These are phyloP conservation scores for Euphorbia pulcherrima DNA, from an alignment of 345 rosid species.

Conservation along the genomic window DNA sequence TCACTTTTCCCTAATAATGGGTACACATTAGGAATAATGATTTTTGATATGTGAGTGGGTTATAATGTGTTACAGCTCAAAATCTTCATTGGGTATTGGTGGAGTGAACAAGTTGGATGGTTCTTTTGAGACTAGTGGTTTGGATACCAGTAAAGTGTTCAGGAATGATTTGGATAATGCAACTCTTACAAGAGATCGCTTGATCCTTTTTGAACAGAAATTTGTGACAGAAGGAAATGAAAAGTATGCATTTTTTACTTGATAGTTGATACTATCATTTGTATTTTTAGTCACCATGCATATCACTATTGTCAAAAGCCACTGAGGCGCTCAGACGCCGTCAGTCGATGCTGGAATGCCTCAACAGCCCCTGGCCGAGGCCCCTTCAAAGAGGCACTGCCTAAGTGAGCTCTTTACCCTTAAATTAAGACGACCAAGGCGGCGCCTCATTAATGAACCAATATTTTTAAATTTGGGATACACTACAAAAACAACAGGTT, in stretches of 20 bases:
- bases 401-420: too few relatives aligned
- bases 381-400: too few relatives aligned
- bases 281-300: not conserved
- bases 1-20: not conserved
- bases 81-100: slow-evolving; percentile 52
- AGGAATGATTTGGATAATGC: slow-evolving; percentile 59
- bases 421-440: too few relatives aligned
- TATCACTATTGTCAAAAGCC: too few relatives aligned
- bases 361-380: too few relatives aligned
- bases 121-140: slow-evolving; percentile 57
- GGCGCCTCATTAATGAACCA: too few relatives aligned
- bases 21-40: not conserved
- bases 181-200: slow-evolving; percentile 52
- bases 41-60: slow-evolving; percentile 11
- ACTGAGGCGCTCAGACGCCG: too few relatives aligned
- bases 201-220: slow-evolving; percentile 51
- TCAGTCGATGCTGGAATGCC: too few relatives aligned
- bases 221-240: slow-evolving; percentile 51
- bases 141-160: slow-evolving; percentile 47
- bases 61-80: slow-evolving; percentile 50
- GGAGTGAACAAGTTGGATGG: slow-evolving; percentile 60
- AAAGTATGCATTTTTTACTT: slow-evolving; percentile 54
- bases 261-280: slow-evolving; percentile 16
- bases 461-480: too few relatives aligned
- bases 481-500: too few relatives aligned